phyloP scores from a whole-genome alignment of 192 early-diverging fungal genomes.

The Chytriomyces sp. region DNA sequence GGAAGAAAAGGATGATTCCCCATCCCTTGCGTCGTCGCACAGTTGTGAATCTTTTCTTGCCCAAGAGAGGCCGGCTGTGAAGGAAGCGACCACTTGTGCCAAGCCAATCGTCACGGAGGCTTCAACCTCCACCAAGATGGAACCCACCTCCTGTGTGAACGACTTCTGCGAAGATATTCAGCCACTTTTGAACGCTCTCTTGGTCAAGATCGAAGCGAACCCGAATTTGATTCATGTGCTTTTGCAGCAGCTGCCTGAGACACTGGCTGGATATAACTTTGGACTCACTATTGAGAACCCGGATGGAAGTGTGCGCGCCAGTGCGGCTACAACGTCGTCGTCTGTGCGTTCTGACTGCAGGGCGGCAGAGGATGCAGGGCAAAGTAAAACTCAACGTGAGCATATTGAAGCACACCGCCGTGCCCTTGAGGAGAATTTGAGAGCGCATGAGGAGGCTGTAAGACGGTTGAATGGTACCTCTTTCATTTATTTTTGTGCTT shows the following conservation, averaged over 20 bases:
- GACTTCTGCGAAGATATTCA: conserved; percentile 11
- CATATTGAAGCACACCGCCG: conserved; percentile 7
- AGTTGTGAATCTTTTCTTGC: no score
- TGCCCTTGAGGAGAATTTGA: no score
- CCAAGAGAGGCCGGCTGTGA: no score
- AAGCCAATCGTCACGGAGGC: no score
- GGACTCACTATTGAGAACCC: conserved; percentile 17
- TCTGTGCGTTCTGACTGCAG: neutral
- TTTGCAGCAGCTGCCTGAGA: conserved; percentile 17
- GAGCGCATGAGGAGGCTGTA: no score
- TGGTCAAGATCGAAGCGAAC: conserved; percentile 16
- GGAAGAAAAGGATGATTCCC: no score
- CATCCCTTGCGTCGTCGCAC: no score
- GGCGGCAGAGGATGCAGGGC: neutral
- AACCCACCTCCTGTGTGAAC: neutral
- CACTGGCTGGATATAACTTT: conserved; percentile 30
- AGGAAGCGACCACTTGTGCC: no score
- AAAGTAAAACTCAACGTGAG: neutral
- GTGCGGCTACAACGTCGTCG: neutral
- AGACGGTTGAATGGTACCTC: no score
- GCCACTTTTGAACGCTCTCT: conserved; percentile 21
- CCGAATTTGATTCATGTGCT: conserved; percentile 16
- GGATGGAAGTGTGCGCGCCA: neutral
- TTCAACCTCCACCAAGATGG: neutral
- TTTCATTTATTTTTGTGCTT: no score